Evolutionary conservation across 2,329 filamentous ascomycete species (phyloP), one percentile per base, ranked within the genome.

Genomic region (Hymenoscyphus repandus): DNA sequence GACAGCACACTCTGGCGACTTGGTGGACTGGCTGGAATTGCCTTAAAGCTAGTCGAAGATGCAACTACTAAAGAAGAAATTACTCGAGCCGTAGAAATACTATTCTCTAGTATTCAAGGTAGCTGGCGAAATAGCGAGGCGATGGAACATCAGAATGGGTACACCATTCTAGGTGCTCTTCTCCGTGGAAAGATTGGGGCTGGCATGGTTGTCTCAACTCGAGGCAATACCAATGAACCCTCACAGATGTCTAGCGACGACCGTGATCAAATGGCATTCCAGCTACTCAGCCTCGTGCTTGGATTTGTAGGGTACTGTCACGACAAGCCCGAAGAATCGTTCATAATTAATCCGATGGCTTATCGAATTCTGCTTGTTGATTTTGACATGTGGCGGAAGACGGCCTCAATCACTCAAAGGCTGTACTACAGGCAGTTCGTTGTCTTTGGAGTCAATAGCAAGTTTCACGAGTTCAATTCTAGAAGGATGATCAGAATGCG

Each of bases 61-160:
- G 85, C 93, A 1, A 75, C 76, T 2, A 85, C 82, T 0, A 75
- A 80, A 6, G 82, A 90, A 44, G 83, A 84, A 40, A 82, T 91
- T 27, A 72, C 91, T 9, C 79, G 88, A 48, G 84, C 91, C 1
- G 83, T 95, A 2, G 83, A 95, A 62, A 86, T 95, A 62, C 75
- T 96, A 22, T 90, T 96, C 55, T 82, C 88, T 57, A 89, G 88
- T 53, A 87, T 96, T 45, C 86, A 88, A 58, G 86, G 88, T 57
- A 97, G 88, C 65, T 99, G 95, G 93, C 82, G 93, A 57, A 97
- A 97, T 59, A 97, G 93, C 59, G 95, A 99, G 67, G 91, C 93
- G 22, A 96, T 99, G 87, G 93, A 99, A 68, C 85, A 88, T 62
- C 90, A 95, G 53, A 93, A 95, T 59, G 95, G 92, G 0, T 99